Base-by-base conservation (phyloP, 1,284 basidiomycete species). In the Microbotryum scabiosae region DNA sequence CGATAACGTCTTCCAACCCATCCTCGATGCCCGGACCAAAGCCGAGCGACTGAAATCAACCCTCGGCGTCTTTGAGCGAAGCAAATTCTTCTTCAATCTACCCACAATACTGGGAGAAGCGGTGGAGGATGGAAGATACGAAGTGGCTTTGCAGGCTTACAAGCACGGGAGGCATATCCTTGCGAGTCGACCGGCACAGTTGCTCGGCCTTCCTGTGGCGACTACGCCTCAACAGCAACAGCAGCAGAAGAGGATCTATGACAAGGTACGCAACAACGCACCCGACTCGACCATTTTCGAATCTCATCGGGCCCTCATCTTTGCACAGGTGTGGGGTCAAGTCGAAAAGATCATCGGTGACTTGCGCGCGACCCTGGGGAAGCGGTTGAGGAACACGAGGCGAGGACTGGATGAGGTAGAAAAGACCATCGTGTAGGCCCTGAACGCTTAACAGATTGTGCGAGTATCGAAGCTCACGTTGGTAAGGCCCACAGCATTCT, bases 51-150 rank as follows among this genome's bases (percentile, higher is more conserved):
- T 99, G 10, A 84, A 91, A 28, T 90, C 87, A 1, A 97, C 96
- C 0, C 82, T 98, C 16, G 87, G 89, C 47, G 90, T 98, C 8
- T 97, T 99, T 70, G 94, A 98, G 69, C 83, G 92, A 52, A 93
- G 89, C 60, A 96, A 93, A 71, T 99, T 97, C 81, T 91, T 98
- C 75, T 98, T 98, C 82, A 97, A 97, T 72, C 81, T 99, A 23
- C 94, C 96, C 0, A 87, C 88, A 25, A 86, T 87, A 50, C 82
- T 99, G n/a, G 82, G 88, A 26, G 94, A 96, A 73, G 86, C 83
- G 21, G 88, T 98, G 54, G 86, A 91, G 76, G 85, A 85, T 61
- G 89, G 89, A 12, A 86, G 88, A 61, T 97, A 94, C 73, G 96
- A 98, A 66, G 84, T 86, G 46, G 93, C 92, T 0, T 79, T 98